Evolutionary conservation across 2,329 filamentous ascomycete species (phyloP).

Genomic region (Pseudophaeomoniella oleicola): DNA sequence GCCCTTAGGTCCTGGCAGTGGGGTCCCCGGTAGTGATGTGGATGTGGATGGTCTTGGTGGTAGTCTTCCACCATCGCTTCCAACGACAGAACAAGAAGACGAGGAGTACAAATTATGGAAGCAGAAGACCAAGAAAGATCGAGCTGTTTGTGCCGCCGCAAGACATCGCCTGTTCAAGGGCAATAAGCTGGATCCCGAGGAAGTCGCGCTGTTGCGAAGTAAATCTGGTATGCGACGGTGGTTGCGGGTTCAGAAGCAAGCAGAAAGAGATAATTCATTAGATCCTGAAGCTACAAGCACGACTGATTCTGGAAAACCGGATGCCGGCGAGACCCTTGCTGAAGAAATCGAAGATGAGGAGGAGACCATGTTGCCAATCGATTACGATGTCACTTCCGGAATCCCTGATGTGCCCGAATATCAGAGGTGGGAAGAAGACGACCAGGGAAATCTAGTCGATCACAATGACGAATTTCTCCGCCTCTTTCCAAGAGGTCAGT

Average conservation of each 20-base stretch:
- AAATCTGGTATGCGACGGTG: constrained; percentile 85
- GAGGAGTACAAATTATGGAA: constrained; percentile 94
- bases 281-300: constrained; percentile 28
- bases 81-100: constrained; percentile 76
- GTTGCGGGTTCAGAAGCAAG: constrained; percentile 62
- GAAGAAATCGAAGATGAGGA: constrained; percentile 89
- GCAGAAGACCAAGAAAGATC: constrained; percentile 93
- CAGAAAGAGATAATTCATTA: constrained; percentile 37
- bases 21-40: constrained; percentile 59
- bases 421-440: constrained; percentile 78
- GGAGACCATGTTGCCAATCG: constrained; percentile 76
- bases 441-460: constrained; percentile 77
- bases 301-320: constrained; percentile 26
- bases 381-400: constrained; percentile 76
- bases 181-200: constrained; percentile 70
- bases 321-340: constrained; percentile 60
- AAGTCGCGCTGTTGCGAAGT: constrained; percentile 70
- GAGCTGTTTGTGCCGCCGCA: constrained; percentile 73
- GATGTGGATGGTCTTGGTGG: constrained; percentile 55
- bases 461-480: constrained; percentile 73
- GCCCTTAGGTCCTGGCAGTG: constrained; percentile 52
- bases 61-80: constrained; percentile 40
- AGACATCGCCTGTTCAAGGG: constrained; percentile 74
- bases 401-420: constrained; percentile 71
- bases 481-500: constrained; percentile 60